These are phyloP conservation scores for Ustilago trichophora DNA, from an alignment of 1,284 basidiomycete species.

Conservation along the genomic window DNA sequence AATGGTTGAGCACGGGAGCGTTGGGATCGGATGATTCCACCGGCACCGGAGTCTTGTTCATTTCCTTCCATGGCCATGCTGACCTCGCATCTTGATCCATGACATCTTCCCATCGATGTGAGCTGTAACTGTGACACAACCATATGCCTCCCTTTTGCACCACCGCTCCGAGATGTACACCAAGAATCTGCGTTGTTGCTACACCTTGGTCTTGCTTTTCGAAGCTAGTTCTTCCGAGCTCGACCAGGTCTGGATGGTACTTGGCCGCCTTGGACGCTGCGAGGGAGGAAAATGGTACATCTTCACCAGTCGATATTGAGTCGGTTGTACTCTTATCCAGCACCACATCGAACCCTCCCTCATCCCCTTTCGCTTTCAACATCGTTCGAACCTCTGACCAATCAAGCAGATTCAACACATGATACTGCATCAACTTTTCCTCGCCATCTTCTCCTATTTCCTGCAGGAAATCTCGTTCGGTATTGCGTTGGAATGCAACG, in stretches of 20 bases:
- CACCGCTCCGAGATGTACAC: slow-evolving; percentile 6
- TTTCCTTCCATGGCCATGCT: slow-evolving; percentile 10
- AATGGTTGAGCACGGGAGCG: slow-evolving; percentile 28
- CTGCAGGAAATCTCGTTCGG: not conserved
- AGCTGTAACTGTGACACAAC: slow-evolving; percentile 42
- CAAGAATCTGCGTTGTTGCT: slow-evolving; percentile 22
- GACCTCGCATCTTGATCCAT: slow-evolving; percentile 17
- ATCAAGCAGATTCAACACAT: slow-evolving; percentile 22
- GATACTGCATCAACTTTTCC: slow-evolving; percentile 31
- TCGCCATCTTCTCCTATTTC: not conserved
- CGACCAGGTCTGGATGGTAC: slow-evolving; percentile 1
- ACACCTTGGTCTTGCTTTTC: not conserved
- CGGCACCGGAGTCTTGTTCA: slow-evolving; percentile 1
- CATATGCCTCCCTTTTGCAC: slow-evolving; percentile 5
- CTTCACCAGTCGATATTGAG: slow-evolving; percentile 33
- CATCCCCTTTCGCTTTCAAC: too few species aligned
- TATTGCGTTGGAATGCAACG: slow-evolving; percentile 10
- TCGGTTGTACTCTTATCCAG: slow-evolving; percentile 49
- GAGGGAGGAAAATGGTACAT: slow-evolving; percentile 2
- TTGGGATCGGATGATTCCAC: slow-evolving; percentile 10
- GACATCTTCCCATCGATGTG: slow-evolving; percentile 28
- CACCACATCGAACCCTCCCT: slow-evolving; percentile 22
- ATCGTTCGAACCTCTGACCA: slow-evolving; percentile 19
- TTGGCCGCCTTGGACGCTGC: too few species aligned
- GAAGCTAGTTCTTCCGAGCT: not conserved